These are phyloP conservation scores for Alloascoidea hylecoeti DNA, from an alignment of 805 yeast genomes.

Conservation along the genomic window DNA sequence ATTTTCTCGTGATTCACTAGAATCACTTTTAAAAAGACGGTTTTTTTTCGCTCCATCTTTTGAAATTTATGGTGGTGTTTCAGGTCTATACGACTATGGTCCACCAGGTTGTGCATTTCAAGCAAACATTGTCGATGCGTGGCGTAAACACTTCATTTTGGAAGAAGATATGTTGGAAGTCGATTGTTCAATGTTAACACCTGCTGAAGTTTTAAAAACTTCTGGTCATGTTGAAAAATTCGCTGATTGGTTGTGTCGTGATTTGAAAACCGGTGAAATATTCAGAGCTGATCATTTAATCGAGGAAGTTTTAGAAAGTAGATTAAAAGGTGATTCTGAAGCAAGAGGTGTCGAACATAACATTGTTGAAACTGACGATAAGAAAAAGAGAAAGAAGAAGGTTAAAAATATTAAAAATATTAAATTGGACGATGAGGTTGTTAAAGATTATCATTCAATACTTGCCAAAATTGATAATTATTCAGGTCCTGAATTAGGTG, in stretches of 20 bases:
- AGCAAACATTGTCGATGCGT: slow-evolving; percentile 84
- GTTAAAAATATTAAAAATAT: slow-evolving; percentile 88
- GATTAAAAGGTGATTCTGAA: slow-evolving; percentile 93
- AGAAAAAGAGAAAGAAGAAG: slow-evolving; percentile 85
- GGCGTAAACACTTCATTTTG: slow-evolving; percentile 95
- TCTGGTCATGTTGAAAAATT: slow-evolving; percentile 99
- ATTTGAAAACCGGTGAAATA: slow-evolving; percentile 90
- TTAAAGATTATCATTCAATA: slow-evolving; percentile 69
- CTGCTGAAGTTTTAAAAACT: slow-evolving; percentile 93
- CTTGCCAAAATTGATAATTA: slow-evolving; percentile 93
- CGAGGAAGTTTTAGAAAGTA: slow-evolving; percentile 92
- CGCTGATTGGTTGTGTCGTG: slow-evolving; percentile 99
- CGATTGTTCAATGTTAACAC: slow-evolving; percentile 96
- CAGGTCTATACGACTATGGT: slow-evolving; percentile 96
- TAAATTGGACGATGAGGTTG: slow-evolving; percentile 71
- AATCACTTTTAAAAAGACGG: slow-evolving; percentile 84
- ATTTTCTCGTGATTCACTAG: slow-evolving; percentile 79
- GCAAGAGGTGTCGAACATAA: slow-evolving; percentile 70
- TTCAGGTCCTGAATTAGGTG: slow-evolving; percentile 87
- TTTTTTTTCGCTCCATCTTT: slow-evolving; percentile 97
- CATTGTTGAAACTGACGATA: slow-evolving; percentile 54
- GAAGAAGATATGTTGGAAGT: slow-evolving; percentile 99
- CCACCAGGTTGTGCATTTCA: slow-evolving; percentile 99
- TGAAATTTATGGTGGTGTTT: slow-evolving; percentile 96
- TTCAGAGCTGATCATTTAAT: slow-evolving; percentile 97